Evolutionary conservation across 202 grass and related monocot species (phyloP).

Genomic region (Musa balbisiana): DNA sequence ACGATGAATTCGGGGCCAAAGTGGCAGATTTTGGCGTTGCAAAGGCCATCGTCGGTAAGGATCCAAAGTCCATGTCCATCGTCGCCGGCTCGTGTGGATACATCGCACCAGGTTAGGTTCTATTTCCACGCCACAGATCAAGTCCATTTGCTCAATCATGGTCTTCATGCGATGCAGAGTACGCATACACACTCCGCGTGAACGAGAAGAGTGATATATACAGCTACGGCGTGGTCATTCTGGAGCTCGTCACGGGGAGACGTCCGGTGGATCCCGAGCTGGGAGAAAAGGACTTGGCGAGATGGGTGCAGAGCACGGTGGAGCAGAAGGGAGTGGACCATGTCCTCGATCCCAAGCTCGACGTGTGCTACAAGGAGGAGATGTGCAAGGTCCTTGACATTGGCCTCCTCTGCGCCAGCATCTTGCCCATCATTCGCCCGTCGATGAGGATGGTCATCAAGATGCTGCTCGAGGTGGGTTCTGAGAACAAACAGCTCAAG

Average conservation of each 20-base stretch:
- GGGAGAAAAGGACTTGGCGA: constrained; percentile 42
- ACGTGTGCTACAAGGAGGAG: constrained; percentile 36
- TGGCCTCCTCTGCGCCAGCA: constrained; percentile 41
- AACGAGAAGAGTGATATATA: constrained; percentile 83
- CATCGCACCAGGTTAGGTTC: constrained; percentile 68
- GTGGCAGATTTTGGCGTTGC: constrained; percentile 79
- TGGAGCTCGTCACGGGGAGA: constrained; percentile 66
- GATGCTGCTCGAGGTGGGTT: constrained; percentile 45
- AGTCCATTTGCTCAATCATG: not conserved
- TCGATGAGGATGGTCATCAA: constrained; percentile 62
- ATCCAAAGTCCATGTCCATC: constrained; percentile 40
- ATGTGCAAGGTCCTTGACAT: constrained; percentile 56
- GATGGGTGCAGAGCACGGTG: constrained; percentile 36
- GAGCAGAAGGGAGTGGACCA: constrained; percentile 32
- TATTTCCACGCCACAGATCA: not conserved
- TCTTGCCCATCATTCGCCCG: constrained; percentile 45
- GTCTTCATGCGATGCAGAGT: constrained; percentile 36
- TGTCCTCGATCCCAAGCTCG: constrained; percentile 48
- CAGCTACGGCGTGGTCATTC: constrained; percentile 69
- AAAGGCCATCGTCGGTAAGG: constrained; percentile 36
- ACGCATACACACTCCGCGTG: constrained; percentile 64
- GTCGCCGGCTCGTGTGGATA: constrained; percentile 75
- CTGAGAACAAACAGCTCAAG: not conserved
- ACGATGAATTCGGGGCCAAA: constrained; percentile 44
- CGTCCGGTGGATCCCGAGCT: constrained; percentile 41